Evolutionary conservation across 1,284 basidiomycete genomes (phyloP).

Genomic region (Ceratobasidium papillatum): DNA sequence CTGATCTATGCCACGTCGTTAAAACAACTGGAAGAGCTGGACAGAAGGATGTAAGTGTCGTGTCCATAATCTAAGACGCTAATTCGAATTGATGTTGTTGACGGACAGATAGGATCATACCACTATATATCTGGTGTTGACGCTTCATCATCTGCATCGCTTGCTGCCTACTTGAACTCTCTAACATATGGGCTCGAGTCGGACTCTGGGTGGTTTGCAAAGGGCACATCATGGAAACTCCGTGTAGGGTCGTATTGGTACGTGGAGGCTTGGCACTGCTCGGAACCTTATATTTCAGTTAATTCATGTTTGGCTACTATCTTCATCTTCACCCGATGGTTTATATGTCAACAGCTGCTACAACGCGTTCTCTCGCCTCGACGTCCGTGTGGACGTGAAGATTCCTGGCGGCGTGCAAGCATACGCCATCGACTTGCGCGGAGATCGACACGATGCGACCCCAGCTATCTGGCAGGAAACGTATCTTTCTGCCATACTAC

Average conservation of each 20-base stretch:
- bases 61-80: neutral
- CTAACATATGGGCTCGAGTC: slow-evolving; percentile 96
- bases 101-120: slow-evolving; percentile 82
- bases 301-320: neutral
- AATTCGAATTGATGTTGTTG: neutral
- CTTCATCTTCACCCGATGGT: neutral
- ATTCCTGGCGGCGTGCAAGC: slow-evolving; percentile 97
- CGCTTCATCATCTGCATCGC: slow-evolving; percentile 94
- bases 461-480: slow-evolving; percentile 97
- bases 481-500: slow-evolving; percentile 90
- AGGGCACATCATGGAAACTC: slow-evolving; percentile 89
- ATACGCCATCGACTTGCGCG: slow-evolving; percentile 92
- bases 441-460: slow-evolving; percentile 94
- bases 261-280: slow-evolving; percentile 48
- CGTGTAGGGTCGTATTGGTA: slow-evolving; percentile 94
- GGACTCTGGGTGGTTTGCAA: slow-evolving; percentile 91
- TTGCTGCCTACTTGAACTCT: slow-evolving; percentile 98
- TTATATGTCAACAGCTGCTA: slow-evolving; percentile 76
- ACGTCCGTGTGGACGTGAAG: slow-evolving; percentile 96
- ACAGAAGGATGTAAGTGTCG: slow-evolving; percentile 78
- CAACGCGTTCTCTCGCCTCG: slow-evolving; percentile 97
- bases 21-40: slow-evolving; percentile 88
- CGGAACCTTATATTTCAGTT: neutral
- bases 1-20: slow-evolving; percentile 95
- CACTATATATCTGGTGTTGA: slow-evolving; percentile 97